Percentiles rank a stretch among this genome's conserved stretches.
Evolutionary conservation across 495 filamentous ascomycete species (phyloP).

Genomic region (Mycothermus thermophilus): DNA sequence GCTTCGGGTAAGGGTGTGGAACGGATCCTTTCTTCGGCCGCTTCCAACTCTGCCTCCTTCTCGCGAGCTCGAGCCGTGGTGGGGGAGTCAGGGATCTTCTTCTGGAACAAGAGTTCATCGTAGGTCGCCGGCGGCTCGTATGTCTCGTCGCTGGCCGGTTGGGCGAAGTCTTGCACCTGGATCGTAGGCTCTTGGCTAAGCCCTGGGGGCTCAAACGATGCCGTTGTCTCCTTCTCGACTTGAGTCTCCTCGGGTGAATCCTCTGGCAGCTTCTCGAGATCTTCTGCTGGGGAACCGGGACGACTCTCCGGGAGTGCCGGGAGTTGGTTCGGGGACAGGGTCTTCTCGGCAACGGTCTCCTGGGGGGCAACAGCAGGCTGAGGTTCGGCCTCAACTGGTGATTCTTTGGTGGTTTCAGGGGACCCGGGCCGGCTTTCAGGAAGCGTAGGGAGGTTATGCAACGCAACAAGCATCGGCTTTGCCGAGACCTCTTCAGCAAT

Average conservation of each 20-base stretch:
- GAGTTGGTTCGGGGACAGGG: slow-evolving; percentile 1
- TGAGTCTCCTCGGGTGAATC: not conserved
- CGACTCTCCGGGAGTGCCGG: slow-evolving; percentile 9
- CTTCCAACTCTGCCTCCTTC: slow-evolving; percentile 2
- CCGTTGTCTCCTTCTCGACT: not conserved
- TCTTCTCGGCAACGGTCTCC: not conserved
- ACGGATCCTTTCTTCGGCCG: slow-evolving; percentile 2
- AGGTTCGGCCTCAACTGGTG: not conserved
- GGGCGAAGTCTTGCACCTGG: slow-evolving; percentile 5
- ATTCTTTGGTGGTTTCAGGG: too few species aligned
- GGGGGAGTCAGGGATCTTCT: slow-evolving; percentile 2
- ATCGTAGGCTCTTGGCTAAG: slow-evolving; percentile 1
- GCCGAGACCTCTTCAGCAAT: not conserved
- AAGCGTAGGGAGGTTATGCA: not conserved
- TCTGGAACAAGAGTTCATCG: slow-evolving; percentile 3
- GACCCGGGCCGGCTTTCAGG: slow-evolving; percentile 5
- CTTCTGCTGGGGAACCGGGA: slow-evolving; percentile 4
- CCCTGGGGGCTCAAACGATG: not conserved
- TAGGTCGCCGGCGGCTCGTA: not conserved
- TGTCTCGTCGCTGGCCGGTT: not conserved
- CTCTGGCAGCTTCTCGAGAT: too few species aligned
- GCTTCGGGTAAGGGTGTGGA: not conserved
- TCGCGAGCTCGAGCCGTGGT: not conserved
- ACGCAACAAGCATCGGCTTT: not conserved
- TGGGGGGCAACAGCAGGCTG: not conserved